These are phyloP conservation scores for Puya raimondii DNA, from an alignment of 176 grass and related monocot species.

Conservation along the genomic window DNA sequence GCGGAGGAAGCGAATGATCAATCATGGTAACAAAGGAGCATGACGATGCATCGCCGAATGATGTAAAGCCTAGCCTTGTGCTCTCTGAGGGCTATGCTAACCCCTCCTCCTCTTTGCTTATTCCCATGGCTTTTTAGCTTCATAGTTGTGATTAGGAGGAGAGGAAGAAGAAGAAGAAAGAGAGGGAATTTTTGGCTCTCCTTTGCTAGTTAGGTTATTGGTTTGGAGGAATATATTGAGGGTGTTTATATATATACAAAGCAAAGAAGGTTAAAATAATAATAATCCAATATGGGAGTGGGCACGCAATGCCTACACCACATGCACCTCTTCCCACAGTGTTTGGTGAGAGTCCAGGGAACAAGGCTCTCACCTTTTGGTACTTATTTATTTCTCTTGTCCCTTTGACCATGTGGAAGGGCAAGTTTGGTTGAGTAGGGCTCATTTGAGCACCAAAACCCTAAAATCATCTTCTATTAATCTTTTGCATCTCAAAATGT, in stretches of 20 bases:
- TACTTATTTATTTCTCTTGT: constrained; percentile 3
- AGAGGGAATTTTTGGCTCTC: not conserved
- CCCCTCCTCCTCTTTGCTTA: constrained; percentile 6
- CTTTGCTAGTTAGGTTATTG: constrained; percentile 2
- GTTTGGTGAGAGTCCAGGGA: not conserved
- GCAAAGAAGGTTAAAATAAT: not conserved
- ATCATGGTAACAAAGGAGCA: constrained; percentile 30
- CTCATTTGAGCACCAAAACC: not conserved
- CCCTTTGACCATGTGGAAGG: not conserved
- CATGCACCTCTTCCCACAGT: not conserved
- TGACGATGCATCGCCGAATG: constrained; percentile 36
- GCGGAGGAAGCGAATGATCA: not conserved
- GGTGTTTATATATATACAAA: not conserved
- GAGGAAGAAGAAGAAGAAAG: not conserved
- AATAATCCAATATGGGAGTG: not conserved
- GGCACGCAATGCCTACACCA: not conserved
- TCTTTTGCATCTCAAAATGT: no score
- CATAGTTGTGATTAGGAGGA: not conserved
- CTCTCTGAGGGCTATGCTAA: constrained; percentile 20
- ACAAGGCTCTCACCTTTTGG: not conserved
- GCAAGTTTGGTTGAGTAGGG: not conserved
- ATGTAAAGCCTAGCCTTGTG: constrained; percentile 31
- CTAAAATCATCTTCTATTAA: no score
- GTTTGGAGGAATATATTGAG: not conserved
- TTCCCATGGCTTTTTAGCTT: not conserved